Base-by-base conservation (phyloP, 106 monocot species). In the Dendrobium huoshanense region DNA sequence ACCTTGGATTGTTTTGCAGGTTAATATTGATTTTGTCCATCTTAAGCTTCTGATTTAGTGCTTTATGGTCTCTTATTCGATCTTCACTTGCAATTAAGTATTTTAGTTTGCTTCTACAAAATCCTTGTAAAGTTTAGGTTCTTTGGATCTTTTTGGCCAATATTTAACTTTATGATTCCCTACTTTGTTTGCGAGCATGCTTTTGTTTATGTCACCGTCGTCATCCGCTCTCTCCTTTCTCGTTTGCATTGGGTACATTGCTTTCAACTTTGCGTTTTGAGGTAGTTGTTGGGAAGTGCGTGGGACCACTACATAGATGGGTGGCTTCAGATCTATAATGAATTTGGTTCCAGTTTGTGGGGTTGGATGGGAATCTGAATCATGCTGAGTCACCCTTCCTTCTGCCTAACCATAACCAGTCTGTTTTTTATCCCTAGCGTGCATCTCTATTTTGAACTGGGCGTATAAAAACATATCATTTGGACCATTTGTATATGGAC, bases 241-340 rank as follows among this genome's bases (percentile, higher is more conserved):
- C 67, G 58, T 81, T 73, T 77, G 67, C 47, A 44, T 58, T 75
- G 54, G 44, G 37, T 54, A 47, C 44, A 48, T 72, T 49, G 65
- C 44, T 79, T 41, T 70, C 73, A 58, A 31, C 72, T 58, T 70
- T 72, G 37, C 16, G 61, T 67, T 76, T 55, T 24, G 80, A 73
- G 54, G 19, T 22, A 55, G 55, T 49, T 31, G 25, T 41, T 73
- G 40, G 45, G 7, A 19, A 16, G 80, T 72, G 27, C 48, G 44
- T 48, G 84, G 84, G 84, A 77, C 84, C 84, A 76, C 64, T 40
- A 44, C 0, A 74, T 44, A 40, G 78, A 19, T 73, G 33, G 68
- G 19, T 42, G 58, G 49, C 83, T 42, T 41, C 75, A 40, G 79
- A 80, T 81, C 77, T 77, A 1, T 25, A 13, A 37, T 75, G 75